A percentile compares a stretch with the other conserved stretches of the same genome.
phyloP scores from a whole-genome alignment of 352 stramenopile genomes.

The Globisporangium solare region DNA sequence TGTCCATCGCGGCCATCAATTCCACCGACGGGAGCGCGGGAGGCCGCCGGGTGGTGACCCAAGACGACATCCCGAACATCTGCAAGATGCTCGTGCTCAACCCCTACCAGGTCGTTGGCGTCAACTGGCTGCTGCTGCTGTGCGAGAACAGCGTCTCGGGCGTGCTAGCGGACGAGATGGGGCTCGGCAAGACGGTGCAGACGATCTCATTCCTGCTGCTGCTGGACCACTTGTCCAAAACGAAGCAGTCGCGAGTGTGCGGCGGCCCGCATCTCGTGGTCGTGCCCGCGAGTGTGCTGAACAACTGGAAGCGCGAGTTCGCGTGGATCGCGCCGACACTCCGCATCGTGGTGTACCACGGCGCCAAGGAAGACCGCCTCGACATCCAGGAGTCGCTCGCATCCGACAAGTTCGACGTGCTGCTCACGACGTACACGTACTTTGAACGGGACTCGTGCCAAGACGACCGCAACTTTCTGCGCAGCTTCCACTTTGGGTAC shows the following conservation, averaged over 20 bases:
- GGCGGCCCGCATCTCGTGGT: conserved; percentile 87
- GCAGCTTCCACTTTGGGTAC: conserved; percentile 84
- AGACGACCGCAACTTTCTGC: conserved; percentile 78
- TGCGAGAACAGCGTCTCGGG: conserved; percentile 77
- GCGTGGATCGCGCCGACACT: conserved; percentile 90
- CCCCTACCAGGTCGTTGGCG: conserved; percentile 79
- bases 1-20: conserved; percentile 52
- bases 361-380: conserved; percentile 54
- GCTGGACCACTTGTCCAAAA: conserved; percentile 42
- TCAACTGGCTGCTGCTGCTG: conserved; percentile 81
- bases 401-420: conserved; percentile 65
- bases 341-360: conserved; percentile 82
- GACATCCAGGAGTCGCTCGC: conserved; percentile 50
- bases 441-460: conserved; percentile 86
- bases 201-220: conserved; percentile 77
- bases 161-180: conserved; percentile 88
- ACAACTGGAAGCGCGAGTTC: conserved; percentile 92
- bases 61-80: conserved; percentile 67
- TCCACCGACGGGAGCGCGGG: conserved; percentile 9
- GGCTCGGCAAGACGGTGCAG: conserved; percentile 92
- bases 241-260: conserved; percentile 19
- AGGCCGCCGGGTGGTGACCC: conserved; percentile 47
- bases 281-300: conserved; percentile 90
- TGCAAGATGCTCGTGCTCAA: conserved; percentile 72
- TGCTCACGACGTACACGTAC: conserved; percentile 91